Conservation (phyloP, 768 basidiomycete species). For the Mycena albidolilacea region DNA sequence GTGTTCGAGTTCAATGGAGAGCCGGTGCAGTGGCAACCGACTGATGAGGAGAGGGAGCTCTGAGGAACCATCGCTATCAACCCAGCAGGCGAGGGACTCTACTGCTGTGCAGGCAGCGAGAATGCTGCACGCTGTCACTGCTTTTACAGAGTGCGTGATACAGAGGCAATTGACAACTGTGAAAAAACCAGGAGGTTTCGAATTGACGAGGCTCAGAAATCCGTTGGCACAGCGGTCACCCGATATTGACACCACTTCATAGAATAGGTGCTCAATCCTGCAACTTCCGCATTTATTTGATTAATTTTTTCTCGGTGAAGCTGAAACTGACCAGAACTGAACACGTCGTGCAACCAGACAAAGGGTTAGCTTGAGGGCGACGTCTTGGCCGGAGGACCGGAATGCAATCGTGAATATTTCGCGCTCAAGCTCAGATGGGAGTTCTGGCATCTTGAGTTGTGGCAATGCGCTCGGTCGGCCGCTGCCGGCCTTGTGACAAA, state of each 20-base stretch:
- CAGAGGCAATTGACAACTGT: background rate
- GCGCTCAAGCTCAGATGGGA: constrained; percentile 1
- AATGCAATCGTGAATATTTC: constrained; percentile 25
- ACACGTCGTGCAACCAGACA: background rate
- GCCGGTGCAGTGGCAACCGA: constrained; percentile 1
- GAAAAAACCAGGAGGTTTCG: constrained; percentile 12
- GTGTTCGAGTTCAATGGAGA: background rate
- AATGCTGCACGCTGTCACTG: background rate
- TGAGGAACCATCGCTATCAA: background rate
- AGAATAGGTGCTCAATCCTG: background rate
- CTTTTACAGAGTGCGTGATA: background rate
- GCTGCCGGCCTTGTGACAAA: too few relatives aligned
- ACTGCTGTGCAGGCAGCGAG: background rate
- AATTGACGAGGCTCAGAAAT: background rate
- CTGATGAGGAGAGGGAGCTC: background rate
- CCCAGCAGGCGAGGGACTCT: background rate
- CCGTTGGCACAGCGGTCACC: background rate
- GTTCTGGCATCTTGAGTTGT: background rate
- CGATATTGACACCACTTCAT: background rate
- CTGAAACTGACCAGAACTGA: background rate
- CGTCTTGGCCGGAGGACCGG: background rate
- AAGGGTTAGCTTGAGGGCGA: background rate
- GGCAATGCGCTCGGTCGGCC: too few relatives aligned
- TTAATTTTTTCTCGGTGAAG: background rate
- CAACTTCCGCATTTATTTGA: background rate